These are phyloP conservation scores for Colletotrichum lentis DNA, from an alignment of 2,329 filamentous ascomycete species.

Conservation along the genomic window DNA sequence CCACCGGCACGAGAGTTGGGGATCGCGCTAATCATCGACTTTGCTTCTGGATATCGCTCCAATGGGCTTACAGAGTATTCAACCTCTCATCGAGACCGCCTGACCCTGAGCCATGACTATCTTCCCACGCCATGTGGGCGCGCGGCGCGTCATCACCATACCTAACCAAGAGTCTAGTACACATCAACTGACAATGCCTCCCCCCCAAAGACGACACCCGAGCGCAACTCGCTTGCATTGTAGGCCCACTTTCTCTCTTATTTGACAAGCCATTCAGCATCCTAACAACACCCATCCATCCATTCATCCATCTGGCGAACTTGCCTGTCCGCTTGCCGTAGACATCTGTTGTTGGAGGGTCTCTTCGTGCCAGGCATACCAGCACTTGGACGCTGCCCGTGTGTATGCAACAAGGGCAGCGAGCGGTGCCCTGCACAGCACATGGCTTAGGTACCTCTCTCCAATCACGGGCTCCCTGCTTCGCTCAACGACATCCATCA, in stretches of 20 bases:
- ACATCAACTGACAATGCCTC: too few species aligned
- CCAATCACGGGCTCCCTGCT: constrained; percentile 8
- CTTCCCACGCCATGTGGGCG: constrained; percentile 19
- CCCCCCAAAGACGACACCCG: background rate
- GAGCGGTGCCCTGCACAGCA: constrained; percentile 3
- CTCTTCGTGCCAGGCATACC: background rate
- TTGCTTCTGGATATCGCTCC: constrained; percentile 15
- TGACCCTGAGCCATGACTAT: constrained; percentile 30
- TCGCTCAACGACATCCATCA: constrained; percentile 15
- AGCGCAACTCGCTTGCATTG: constrained; percentile 18
- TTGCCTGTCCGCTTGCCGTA: background rate
- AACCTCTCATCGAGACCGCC: constrained; percentile 8
- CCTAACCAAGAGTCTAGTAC: background rate
- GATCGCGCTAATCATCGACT: constrained; percentile 29
- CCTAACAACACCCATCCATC: background rate
- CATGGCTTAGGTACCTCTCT: background rate
- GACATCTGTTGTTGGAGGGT: background rate
- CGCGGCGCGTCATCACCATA: constrained; percentile 19
- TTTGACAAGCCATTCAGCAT: too few species aligned
- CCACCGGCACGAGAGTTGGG: constrained; percentile 27
- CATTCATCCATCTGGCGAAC: background rate
- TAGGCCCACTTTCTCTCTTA: constrained; percentile 11
- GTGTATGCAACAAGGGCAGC: constrained; percentile 2
- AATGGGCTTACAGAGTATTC: constrained; percentile 13
- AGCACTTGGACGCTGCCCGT: constrained; percentile 10